Evolutionary conservation across 306 rosid genomes (phyloP), one percentile per base, ranked within the genome.

Genomic region (Senna tora): DNA sequence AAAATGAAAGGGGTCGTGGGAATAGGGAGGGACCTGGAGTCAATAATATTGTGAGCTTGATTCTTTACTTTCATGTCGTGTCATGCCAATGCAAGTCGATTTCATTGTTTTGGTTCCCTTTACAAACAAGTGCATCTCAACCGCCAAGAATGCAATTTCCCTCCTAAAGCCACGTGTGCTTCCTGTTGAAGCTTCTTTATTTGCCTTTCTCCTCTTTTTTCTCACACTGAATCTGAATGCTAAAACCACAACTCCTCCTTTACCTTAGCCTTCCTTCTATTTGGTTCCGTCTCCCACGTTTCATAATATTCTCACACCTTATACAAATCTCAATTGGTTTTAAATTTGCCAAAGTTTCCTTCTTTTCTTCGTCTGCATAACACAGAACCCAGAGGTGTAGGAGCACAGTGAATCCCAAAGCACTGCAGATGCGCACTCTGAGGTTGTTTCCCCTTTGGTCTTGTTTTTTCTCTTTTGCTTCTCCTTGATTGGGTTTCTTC

Each of bases 51-150:
- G 30, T 1, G 38, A 2, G 28, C 13, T 6, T 58, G 65, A n/a
- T 15, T 2, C 43, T 9, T 33, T 19, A 14, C 25, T 59, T 28
- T n/a, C n/a, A n/a, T n/a, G n/a, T n/a, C 30, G 3, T 25, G 30
- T 20, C 17, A 19, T 62, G 19, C 17, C 5, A 61, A 21, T 63
- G 34, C 68, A 41, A 5, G 12, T 12, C 19, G 20, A 0, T 41
- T 63, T 11, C 68, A 38, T 16, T 12, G 0, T 41, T 63, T 11
- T 51, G 19, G 5, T n/a, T n/a, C n/a, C 9, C 21, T 57, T 34
- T 57, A 34, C 43, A 58, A 58, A n/a, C 53, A 38, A 22, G 67
- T n/a, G 28, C 58, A 30, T 16, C 43, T 17, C 49, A 36, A 61
- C 47, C 9, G 43, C 47, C 67, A 17, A 5, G 16, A 16, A 36